Evolutionary conservation across 768 basidiomycete genomes (phyloP), one percentile per base, ranked within the genome.

Genomic region (Auricularia sp.): DNA sequence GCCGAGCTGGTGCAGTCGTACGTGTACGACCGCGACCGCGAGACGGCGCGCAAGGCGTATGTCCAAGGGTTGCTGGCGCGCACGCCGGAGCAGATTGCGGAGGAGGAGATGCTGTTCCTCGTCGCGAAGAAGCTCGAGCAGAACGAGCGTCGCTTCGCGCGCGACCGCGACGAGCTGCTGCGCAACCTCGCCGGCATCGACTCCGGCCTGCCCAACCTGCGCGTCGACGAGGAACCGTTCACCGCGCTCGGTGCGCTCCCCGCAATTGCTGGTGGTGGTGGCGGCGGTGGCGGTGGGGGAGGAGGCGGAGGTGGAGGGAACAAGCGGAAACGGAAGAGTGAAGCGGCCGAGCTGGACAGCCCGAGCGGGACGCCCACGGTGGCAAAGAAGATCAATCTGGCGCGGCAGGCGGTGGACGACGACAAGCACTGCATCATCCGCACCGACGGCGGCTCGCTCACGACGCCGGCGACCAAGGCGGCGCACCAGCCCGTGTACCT

Each of bases 111-210:
- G 7, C 80, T 99, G 3, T 98, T 91, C 75, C 77, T 98, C 67
- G 93, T 98, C 74, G 83, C 96, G 61, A 94, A 95, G 71, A 86
- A 92, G n/a, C 81, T 99, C 61, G 95, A 98, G 72, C 96, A 98
- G 75, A 91, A 82, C 66, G 94, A 97, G 72, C 83, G 88, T 36
- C 82, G 82, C 62, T 98, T 94, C 79, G 90, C 88, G 75, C 85
- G 84, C 67, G 93, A 97, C 21, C 80, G 94, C 18, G 93, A 97
- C 64, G 91, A 92, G 54, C 82, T 98, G 33, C 79, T 98, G 66
- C 83, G 90, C 36, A 90, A 86, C 0, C 76, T 97, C 14, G 84
- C 87, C 33, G 94, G 94, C 3, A 84, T 93, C 61, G 94, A 97
- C 66, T 91, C 88, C 53, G 94, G 94, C 2, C 76, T 96, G 21